phyloP scores from a whole-genome alignment of 2,329 filamentous ascomycete genomes.

The Laburnicola sp. region DNA sequence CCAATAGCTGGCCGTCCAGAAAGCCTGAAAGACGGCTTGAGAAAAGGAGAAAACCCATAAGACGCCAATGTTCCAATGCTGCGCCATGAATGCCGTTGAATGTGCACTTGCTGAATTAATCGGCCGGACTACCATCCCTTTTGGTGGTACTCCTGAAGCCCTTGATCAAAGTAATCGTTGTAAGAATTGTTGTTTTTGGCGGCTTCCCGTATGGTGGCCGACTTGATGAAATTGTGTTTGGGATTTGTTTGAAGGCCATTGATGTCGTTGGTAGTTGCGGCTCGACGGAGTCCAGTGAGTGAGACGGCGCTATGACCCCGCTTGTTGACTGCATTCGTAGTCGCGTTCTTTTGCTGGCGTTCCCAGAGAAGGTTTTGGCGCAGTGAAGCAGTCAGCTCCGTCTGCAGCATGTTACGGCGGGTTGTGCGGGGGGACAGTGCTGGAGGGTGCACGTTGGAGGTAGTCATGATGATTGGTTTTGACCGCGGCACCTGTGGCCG shows the following conservation, averaged over 20 bases:
- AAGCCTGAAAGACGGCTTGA: not conserved
- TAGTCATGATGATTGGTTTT: constrained; percentile 78
- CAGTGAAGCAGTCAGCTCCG: constrained; percentile 90
- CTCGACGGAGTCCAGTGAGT: constrained; percentile 38
- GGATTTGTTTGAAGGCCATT: constrained; percentile 84
- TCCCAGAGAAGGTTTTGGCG: constrained; percentile 93
- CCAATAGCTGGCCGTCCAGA: constrained; percentile 27
- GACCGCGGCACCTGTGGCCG: constrained; percentile 64
- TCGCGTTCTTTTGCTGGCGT: constrained; percentile 89
- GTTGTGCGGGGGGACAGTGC: constrained; percentile 90
- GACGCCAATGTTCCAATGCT: constrained; percentile 40
- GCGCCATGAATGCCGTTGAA: constrained; percentile 44
- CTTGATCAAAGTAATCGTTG: constrained; percentile 76
- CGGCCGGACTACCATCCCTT: constrained; percentile 71
- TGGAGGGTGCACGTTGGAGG: constrained; percentile 69
- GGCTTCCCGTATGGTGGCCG: constrained; percentile 61
- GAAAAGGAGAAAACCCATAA: constrained; percentile 23
- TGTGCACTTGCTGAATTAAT: constrained; percentile 30
- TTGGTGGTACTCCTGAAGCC: constrained; percentile 80
- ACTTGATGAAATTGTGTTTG: constrained; percentile 48
- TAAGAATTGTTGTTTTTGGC: constrained; percentile 72
- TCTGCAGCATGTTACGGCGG: constrained; percentile 91
- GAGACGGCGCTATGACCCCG: constrained; percentile 70
- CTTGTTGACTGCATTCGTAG: constrained; percentile 85
- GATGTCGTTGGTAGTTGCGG: constrained; percentile 72